Base-by-base conservation (phyloP, 768 basidiomycete species). In the Leccinum boreale region DNA sequence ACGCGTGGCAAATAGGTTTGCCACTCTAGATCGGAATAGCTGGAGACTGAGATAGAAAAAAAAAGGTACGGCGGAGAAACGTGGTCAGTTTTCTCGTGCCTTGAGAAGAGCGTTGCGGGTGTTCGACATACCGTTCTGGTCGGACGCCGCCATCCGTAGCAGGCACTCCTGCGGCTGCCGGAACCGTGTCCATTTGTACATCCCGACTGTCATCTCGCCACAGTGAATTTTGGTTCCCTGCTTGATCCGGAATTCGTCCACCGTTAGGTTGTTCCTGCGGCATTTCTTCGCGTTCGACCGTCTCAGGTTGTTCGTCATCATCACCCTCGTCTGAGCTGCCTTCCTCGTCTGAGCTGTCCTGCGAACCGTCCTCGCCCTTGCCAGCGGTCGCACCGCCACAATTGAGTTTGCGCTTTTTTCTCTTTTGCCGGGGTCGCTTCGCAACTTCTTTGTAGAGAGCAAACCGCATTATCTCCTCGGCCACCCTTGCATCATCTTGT, bases 391-490 rank as follows among this genome's bases (percentile, higher is more conserved):
- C 81, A 55, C 78, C 81, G 5, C 88, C 89, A 52, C 78, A 83
- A 69, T 92, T 90, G 59, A 93, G 80, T 77, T 90, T 94, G 69
- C 91, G 83, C 76, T 92, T 90, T 81, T 96, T 97, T 60, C 86
- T 74, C 62, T 85, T 82, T 58, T 79, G 76, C 31, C 73, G 69
- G 58, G 80, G 79, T 54, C 92, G 85, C 70, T 90, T 92, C 48
- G 92, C 83, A 17, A 99, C 96, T 72, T 99, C 96, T 70, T 95
- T 96, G 84, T 94, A 99, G 33, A 99, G 83, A 5, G 97, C 97
- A 74, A 94, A 99, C 21, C 95, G 89, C 73, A 99, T 87, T 69
- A 98, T 96, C 67, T 88, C 88, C 71, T 99, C 94, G 3, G 97
- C 97, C 44, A 89, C 87, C 64, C 80, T 81, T 17, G 97, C 94